Percentiles rank a stretch among this genome's conserved stretches.
phyloP scores from a whole-genome alignment of 257 asterid genomes.

The Solanum acaule region DNA sequence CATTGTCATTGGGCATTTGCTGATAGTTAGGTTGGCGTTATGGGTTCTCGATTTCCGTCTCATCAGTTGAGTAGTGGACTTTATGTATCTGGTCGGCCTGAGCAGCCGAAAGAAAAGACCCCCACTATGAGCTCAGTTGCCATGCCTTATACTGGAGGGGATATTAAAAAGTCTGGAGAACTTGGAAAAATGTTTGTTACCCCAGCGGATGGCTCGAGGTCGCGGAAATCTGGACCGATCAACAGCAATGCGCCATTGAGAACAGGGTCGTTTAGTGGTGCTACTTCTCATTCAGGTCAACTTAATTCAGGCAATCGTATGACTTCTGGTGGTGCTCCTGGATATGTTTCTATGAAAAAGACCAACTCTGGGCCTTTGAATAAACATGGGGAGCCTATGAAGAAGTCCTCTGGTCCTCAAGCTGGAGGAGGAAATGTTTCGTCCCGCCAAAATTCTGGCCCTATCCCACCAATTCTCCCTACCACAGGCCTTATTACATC shows the following conservation, averaged over 20 bases:
- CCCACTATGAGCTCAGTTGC: constrained; percentile 81
- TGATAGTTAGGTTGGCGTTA: background rate
- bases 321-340: constrained; percentile 47
- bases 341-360: constrained; percentile 61
- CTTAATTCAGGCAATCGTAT: constrained; percentile 28
- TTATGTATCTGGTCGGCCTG: constrained; percentile 80
- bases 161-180: constrained; percentile 85
- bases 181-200: constrained; percentile 90
- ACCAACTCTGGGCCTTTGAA: constrained; percentile 74
- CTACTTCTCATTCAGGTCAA: constrained; percentile 71
- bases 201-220: constrained; percentile 34
- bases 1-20: background rate
- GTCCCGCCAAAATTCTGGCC: constrained; percentile 74
- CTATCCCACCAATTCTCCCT: constrained; percentile 68
- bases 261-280: constrained; percentile 58
- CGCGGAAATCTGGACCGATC: constrained; percentile 81
- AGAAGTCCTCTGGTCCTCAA: constrained; percentile 81
- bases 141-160: constrained; percentile 94
- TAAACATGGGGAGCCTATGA: constrained; percentile 85
- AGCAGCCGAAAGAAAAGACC: constrained; percentile 68
- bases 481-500: constrained; percentile 87
- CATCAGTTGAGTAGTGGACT: constrained; percentile 92
- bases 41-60: constrained; percentile 94
- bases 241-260: constrained; percentile 40
- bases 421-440: constrained; percentile 58